A percentile compares a stretch with the other conserved stretches of the same genome.
These are phyloP conservation scores for Rickenella mellea DNA, from an alignment of 768 basidiomycete genomes.

Conservation along the genomic window DNA sequence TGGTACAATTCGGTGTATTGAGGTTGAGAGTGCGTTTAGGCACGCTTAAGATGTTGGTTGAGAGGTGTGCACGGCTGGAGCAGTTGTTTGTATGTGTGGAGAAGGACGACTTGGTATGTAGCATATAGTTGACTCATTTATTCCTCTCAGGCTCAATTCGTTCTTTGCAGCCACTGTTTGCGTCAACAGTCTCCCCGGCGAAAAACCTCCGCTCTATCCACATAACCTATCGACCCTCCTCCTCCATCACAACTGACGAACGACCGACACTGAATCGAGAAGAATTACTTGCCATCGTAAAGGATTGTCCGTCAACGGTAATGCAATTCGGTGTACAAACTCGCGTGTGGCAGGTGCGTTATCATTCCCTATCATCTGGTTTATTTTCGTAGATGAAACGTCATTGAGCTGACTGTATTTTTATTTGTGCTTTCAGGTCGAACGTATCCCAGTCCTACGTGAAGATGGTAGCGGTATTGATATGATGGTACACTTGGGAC, in stretches of 20 bases:
- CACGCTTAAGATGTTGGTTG: conserved; percentile 45
- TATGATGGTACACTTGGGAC: conserved; percentile 28
- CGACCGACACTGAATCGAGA: conserved; percentile 1
- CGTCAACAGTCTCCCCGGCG: conserved; percentile 32
- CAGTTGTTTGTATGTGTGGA: conserved; percentile 56
- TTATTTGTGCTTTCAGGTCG: conserved; percentile 28
- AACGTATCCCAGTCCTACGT: conserved; percentile 25
- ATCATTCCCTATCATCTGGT: not conserved
- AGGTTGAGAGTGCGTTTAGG: conserved; percentile 46
- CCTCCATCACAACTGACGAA: conserved; percentile 10
- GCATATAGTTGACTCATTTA: not conserved
- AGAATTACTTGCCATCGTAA: not conserved
- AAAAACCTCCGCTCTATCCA: conserved; percentile 46
- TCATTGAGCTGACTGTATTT: conserved; percentile 1
- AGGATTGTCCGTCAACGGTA: conserved; percentile 1
- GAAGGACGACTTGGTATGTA: conserved; percentile 34
- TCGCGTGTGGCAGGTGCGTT: conserved; percentile 57
- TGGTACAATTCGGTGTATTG: conserved; percentile 54
- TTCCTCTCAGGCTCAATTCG: not conserved
- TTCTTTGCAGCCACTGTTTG: conserved; percentile 28
- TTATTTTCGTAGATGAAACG: not conserved
- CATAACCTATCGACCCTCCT: conserved; percentile 35
- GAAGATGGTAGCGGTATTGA: conserved; percentile 30
- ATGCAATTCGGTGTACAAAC: conserved; percentile 60
- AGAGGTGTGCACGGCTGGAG: conserved; percentile 40